Evolutionary conservation across 345 rosid genomes (phyloP).

Genomic region (Punica granatum): DNA sequence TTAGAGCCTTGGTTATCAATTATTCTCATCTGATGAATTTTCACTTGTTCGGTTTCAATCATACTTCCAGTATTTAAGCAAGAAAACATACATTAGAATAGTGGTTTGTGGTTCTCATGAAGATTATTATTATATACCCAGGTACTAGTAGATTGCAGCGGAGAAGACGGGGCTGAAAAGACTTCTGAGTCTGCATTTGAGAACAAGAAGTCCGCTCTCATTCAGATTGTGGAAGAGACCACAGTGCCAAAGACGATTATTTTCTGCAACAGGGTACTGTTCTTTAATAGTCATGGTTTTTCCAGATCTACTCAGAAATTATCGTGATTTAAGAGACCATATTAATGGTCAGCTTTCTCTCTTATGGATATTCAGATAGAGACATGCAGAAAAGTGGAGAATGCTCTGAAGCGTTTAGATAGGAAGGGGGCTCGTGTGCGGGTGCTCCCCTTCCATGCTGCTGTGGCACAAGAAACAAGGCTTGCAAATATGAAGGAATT

Average conservation of each 20-base stretch:
- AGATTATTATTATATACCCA: slow-evolving; percentile 16
- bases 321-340: background rate
- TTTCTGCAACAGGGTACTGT: slow-evolving; percentile 78
- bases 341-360: background rate
- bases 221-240: slow-evolving; percentile 52
- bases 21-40: background rate
- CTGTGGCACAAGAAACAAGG: slow-evolving; percentile 60
- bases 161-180: slow-evolving; percentile 53
- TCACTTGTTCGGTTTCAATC: background rate
- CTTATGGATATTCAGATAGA: slow-evolving; percentile 48
- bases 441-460: slow-evolving; percentile 84
- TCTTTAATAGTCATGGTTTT: background rate
- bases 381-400: slow-evolving; percentile 96
- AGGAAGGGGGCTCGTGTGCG: slow-evolving; percentile 44
- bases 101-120: background rate
- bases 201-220: slow-evolving; percentile 75
- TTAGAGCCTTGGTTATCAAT: background rate
- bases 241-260: slow-evolving; percentile 70
- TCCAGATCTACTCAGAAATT: background rate
- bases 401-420: slow-evolving; percentile 62
- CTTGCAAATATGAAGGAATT: slow-evolving; percentile 74
- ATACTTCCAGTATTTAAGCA: background rate
- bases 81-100: background rate
- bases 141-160: slow-evolving; percentile 92
- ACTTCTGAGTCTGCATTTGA: slow-evolving; percentile 64